Base-by-base conservation (phyloP, 306 rosid genomes). In the Alnus glutinosa region DNA sequence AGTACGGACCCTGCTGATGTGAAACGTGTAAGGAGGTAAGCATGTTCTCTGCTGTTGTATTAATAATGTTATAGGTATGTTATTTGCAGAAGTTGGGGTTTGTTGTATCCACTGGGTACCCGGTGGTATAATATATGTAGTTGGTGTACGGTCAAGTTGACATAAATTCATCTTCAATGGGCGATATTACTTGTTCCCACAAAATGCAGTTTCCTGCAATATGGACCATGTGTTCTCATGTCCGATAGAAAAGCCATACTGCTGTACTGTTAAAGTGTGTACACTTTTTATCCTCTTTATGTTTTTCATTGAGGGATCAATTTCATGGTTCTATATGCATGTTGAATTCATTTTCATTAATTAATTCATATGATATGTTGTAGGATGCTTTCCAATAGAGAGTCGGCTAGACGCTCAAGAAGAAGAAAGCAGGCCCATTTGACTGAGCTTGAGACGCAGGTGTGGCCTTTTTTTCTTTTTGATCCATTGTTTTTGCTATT, bases 341-440 rank as follows among this genome's bases (percentile, higher is more conserved):
- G 18, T 70, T 77, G 48, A 5, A 46, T 55, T 77, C 32, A 70
- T 64, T 71, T 55, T 59, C 34, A 66, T 52, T 52, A 74, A 42
- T 55, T 55, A 39, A 46, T 75, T 75, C n/a, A 42, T 57, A 4
- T 59, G 71, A 55, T 74, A 34, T 71, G 76, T 89, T 80, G 70
- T 88, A 95, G 98, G 89, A 95, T 95, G 98, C 96, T 95, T 70
- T 95, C 98, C 39, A 95, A 95, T 74, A 90, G 98, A 84, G 98
- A 95, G 84, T 95, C 98, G 7, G 98, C 98, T 11, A 90, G 98
- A 79, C 98, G 98, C 70, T 95, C 98, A 52, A 91, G 98, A 77
- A 80, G 97, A 85, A 84, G 98, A 91, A 95, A 95, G 83, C 98
- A 95, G 85, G 98, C 98, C 55, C 98, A 95, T 95, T 80, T 95